Percentiles rank a stretch among this genome's conserved stretches.
Evolutionary conservation across 1,139 yeast species (phyloP).

Genomic region (Eremothecium coryli): DNA sequence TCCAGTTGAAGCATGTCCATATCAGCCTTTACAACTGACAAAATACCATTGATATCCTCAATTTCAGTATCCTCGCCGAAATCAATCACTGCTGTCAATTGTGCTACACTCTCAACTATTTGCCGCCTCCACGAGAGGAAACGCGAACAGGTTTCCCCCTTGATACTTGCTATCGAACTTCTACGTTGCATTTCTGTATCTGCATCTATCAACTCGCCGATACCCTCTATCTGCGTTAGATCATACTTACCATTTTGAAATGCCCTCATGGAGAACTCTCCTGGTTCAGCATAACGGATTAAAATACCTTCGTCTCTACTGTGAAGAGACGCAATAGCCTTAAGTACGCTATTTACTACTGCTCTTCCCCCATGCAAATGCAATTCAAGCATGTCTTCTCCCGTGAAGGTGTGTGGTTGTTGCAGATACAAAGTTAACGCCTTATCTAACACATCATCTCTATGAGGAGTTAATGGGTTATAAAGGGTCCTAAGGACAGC

Average conservation of each 20-base stretch:
- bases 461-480: constrained; percentile 28
- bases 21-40: constrained; percentile 41
- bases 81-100: constrained; percentile 81
- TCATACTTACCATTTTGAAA: constrained; percentile 60
- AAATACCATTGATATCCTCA: constrained; percentile 46
- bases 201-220: constrained; percentile 82
- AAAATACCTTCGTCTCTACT: constrained; percentile 29
- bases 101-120: constrained; percentile 59
- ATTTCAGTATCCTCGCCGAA: constrained; percentile 93
- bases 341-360: constrained; percentile 58
- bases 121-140: constrained; percentile 61
- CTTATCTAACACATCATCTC: constrained; percentile 52
- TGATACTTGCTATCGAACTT: constrained; percentile 63
- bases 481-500: constrained; percentile 51
- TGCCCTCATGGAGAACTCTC: constrained; percentile 85
- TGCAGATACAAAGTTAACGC: constrained; percentile 63
- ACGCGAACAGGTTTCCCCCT: constrained; percentile 50
- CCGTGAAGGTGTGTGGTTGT: constrained; percentile 81
- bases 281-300: constrained; percentile 80
- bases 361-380: constrained; percentile 95
- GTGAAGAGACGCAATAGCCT: constrained; percentile 50
- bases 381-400: constrained; percentile 80
- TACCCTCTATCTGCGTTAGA: constrained; percentile 83
- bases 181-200: constrained; percentile 84
- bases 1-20: constrained; percentile 38